These are phyloP conservation scores for Cryphonectria radicalis DNA, from an alignment of 2,329 filamentous ascomycete genomes.

Conservation along the genomic window DNA sequence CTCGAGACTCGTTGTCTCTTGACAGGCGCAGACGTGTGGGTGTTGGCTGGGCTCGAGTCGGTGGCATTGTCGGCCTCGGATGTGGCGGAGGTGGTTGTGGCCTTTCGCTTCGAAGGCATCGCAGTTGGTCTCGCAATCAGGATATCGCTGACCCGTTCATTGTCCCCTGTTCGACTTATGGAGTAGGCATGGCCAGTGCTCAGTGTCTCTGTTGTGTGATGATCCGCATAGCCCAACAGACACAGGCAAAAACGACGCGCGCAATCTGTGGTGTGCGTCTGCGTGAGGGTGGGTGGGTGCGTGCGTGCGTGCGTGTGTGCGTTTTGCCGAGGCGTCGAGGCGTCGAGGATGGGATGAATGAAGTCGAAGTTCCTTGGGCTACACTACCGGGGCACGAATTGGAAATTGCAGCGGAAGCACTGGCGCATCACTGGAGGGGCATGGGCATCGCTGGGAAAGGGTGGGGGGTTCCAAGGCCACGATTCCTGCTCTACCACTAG, in stretches of 20 bases:
- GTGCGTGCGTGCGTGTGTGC: neutral
- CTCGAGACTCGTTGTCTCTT: constrained; percentile 70
- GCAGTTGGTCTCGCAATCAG: constrained; percentile 29
- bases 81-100: constrained; percentile 30
- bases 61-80: constrained; percentile 33
- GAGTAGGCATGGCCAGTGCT: constrained; percentile 8
- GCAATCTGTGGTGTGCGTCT: neutral
- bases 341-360: neutral
- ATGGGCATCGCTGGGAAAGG: neutral
- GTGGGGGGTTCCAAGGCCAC: neutral
- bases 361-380: neutral
- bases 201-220: constrained; percentile 5
- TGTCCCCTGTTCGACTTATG: constrained; percentile 19
- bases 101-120: constrained; percentile 47
- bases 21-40: constrained; percentile 36
- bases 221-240: neutral
- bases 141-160: constrained; percentile 36
- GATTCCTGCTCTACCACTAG: neutral
- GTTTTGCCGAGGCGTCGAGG: constrained; percentile 7
- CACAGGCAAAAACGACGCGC: neutral
- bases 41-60: constrained; percentile 20
- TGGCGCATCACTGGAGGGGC: neutral
- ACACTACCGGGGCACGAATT: constrained; percentile 2
- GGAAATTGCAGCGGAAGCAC: constrained; percentile 7
- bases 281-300: neutral